Conservation (phyloP, 2,329 filamentous ascomycete genomes). For the Coleophoma cylindrospora region DNA sequence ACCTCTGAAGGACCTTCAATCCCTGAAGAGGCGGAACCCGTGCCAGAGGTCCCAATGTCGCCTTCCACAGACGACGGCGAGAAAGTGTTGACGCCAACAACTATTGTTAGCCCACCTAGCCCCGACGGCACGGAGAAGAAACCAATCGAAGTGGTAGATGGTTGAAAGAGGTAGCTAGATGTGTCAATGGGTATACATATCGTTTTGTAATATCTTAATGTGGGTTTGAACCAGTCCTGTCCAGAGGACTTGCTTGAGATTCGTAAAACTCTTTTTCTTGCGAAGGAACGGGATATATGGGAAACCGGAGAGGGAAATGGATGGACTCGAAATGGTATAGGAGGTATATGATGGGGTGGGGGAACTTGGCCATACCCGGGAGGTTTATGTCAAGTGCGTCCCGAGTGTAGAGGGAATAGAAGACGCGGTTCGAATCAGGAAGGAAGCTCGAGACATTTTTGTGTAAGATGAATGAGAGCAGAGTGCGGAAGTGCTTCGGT, state of each 20-base stretch:
- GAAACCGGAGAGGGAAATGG: too few relatives aligned
- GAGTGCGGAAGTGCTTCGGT: too few relatives aligned
- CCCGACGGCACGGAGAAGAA: slow-evolving; percentile 21
- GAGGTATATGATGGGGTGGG: too few relatives aligned
- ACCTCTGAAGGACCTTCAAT: slow-evolving; percentile 7
- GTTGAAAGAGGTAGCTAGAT: not conserved
- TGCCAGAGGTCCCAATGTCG: slow-evolving; percentile 4
- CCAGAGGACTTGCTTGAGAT: not conserved
- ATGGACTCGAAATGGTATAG: too few relatives aligned
- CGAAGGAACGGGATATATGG: too few relatives aligned
- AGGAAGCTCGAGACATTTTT: too few relatives aligned
- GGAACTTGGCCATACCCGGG: too few relatives aligned
- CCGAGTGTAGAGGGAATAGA: too few relatives aligned
- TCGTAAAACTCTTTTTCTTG: not conserved
- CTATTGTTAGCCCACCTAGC: slow-evolving; percentile 24
- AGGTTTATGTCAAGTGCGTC: too few relatives aligned
- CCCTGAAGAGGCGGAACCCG: slow-evolving; percentile 9
- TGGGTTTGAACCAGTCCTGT: not conserved
- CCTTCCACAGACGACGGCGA: slow-evolving; percentile 11
- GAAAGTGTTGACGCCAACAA: slow-evolving; percentile 20
- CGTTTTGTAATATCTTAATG: slow-evolving; percentile 1
- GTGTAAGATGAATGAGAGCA: too few relatives aligned
- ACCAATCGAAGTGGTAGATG: slow-evolving; percentile 22
- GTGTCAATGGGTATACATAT: not conserved
- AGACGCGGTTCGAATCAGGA: too few relatives aligned